These are phyloP conservation scores for Phyllosticta ampelicida DNA, from an alignment of 2,329 filamentous ascomycete species.

Conservation along the genomic window DNA sequence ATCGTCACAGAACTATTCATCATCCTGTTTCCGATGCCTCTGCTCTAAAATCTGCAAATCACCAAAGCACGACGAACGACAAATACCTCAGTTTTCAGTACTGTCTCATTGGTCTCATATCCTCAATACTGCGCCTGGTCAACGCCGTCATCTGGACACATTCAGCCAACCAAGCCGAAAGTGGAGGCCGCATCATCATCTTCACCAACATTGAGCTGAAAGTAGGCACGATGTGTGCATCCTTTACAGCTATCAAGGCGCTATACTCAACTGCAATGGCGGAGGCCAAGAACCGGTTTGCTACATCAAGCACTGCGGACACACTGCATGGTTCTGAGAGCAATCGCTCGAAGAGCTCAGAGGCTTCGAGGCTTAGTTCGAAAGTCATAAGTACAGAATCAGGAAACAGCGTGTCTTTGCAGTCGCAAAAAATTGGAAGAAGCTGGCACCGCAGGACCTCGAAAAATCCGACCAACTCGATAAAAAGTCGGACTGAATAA, in stretches of 20 bases:
- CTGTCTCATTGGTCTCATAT: slow-evolving; percentile 26
- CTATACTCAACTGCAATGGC: slow-evolving; percentile 14
- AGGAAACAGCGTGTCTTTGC: not conserved
- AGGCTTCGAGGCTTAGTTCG: not conserved
- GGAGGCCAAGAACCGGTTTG: not conserved
- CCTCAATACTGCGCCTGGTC: slow-evolving; percentile 26
- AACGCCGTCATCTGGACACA: slow-evolving; percentile 26
- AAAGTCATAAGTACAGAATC: not conserved
- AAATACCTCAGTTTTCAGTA: slow-evolving; percentile 31
- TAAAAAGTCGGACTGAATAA: not conserved
- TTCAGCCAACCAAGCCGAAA: slow-evolving; percentile 13
- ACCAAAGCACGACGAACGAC: slow-evolving; percentile 41
- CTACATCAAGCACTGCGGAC: too few species aligned
- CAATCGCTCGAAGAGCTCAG: not conserved
- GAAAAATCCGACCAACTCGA: not conserved
- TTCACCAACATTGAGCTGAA: slow-evolving; percentile 40
- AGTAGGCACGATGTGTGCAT: slow-evolving; percentile 36
- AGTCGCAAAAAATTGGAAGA: not conserved
- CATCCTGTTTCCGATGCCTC: slow-evolving; percentile 35
- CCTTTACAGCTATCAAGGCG: slow-evolving; percentile 34
- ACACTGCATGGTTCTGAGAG: not conserved
- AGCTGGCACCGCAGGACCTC: not conserved
- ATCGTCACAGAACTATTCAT: slow-evolving; percentile 34
- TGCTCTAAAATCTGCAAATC: slow-evolving; percentile 37
- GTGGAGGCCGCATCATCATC: slow-evolving; percentile 27